Conservation (phyloP, 306 rosid species). For the Cucurbita argyrosperma region DNA sequence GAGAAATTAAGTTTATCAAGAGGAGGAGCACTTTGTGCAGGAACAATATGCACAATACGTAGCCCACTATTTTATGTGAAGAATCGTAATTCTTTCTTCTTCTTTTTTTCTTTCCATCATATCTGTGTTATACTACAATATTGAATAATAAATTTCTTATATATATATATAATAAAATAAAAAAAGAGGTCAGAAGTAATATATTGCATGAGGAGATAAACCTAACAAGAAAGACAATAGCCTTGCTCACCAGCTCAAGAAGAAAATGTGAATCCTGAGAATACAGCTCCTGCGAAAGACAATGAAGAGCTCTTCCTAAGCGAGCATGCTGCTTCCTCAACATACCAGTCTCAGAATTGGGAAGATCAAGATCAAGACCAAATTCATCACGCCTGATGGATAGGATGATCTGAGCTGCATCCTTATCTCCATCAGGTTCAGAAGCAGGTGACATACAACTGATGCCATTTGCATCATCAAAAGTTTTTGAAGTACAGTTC, state of each 20-base stretch:
- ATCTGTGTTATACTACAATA: not conserved
- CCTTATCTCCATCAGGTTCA: constrained; percentile 25
- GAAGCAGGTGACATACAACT: constrained; percentile 11
- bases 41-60: not conserved
- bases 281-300: constrained; percentile 93
- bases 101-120: not conserved
- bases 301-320: constrained; percentile 92
- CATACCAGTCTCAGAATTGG: constrained; percentile 46
- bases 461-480: constrained; percentile 15
- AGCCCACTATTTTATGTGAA: not conserved
- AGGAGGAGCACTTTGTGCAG: not conserved
- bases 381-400: constrained; percentile 86
- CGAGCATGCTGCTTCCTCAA: constrained; percentile 94
- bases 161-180: no score
- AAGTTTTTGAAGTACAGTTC: constrained; percentile 15
- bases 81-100: not conserved
- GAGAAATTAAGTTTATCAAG: not conserved
- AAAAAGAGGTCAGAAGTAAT: not conserved
- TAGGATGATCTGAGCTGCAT: constrained; percentile 53
- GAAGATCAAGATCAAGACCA: constrained; percentile 69
- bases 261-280: constrained; percentile 97
- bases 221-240: constrained; percentile 5
- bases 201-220: not conserved
- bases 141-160: not conserved
- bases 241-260: constrained; percentile 74